Conservation (phyloP, 176 grass and related monocot genomes). For the Carex littledalei region DNA sequence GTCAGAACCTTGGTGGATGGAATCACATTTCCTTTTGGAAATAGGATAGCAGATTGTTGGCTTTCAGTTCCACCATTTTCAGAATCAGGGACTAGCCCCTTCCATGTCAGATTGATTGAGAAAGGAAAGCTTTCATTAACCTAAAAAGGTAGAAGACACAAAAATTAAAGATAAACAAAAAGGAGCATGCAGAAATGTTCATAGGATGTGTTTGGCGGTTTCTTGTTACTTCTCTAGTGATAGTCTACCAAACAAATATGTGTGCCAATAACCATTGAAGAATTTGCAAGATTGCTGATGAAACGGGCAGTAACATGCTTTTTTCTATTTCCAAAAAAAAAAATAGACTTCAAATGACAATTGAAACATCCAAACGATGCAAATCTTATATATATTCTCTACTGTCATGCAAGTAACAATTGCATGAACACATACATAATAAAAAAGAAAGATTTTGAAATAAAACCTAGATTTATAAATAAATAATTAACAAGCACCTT, state of each 20-base stretch:
- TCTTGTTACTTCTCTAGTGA: not conserved
- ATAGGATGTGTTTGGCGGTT: not conserved
- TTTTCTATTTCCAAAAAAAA: too few relatives aligned
- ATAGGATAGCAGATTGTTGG: slow-evolving; percentile 45
- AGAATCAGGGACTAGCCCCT: slow-evolving; percentile 31
- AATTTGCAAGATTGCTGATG: not conserved
- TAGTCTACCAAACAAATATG: not conserved
- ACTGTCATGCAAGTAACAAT: not conserved
- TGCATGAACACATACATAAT: not conserved
- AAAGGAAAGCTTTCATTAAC: slow-evolving; percentile 80
- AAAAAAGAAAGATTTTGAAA: not conserved
- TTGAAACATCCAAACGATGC: not conserved
- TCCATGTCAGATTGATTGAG: slow-evolving; percentile 70
- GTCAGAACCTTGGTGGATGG: slow-evolving; percentile 62
- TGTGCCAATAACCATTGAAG: not conserved
- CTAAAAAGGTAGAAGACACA: slow-evolving; percentile 27
- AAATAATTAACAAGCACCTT: not conserved
- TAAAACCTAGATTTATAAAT: not conserved
- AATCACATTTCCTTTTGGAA: slow-evolving; percentile 56
- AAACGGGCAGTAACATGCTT: too few relatives aligned
- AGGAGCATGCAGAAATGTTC: slow-evolving; percentile 4
- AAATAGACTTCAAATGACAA: not conserved
- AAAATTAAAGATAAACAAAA: not conserved
- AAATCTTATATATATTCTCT: not conserved
- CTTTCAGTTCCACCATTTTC: slow-evolving; percentile 32